Conservation (phyloP, 495 filamentous ascomycete genomes). For the Echria macrotheca region DNA sequence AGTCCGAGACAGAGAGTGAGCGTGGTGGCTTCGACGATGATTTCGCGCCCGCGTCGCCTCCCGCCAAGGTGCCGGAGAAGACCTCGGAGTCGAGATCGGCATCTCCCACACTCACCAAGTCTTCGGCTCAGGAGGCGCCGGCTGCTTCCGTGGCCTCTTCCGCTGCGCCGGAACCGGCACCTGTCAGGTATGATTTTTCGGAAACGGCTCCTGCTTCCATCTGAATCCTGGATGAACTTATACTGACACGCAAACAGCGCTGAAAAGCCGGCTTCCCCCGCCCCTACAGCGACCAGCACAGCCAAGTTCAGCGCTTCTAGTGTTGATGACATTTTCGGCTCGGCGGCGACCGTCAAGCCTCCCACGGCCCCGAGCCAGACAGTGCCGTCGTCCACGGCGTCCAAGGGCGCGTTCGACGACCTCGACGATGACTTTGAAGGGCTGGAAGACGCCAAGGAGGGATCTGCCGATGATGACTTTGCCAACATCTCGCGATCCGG, state of each 20-base stretch:
- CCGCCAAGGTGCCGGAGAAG: constrained; percentile 32
- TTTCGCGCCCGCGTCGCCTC: constrained; percentile 70
- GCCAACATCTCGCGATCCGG: constrained; percentile 53
- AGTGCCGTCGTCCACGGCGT: constrained; percentile 21
- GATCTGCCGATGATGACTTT: constrained; percentile 85
- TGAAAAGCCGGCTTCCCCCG: constrained; percentile 25
- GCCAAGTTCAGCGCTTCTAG: constrained; percentile 17
- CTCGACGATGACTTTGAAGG: constrained; percentile 89
- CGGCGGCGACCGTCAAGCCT: constrained; percentile 7
- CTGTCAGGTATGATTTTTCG: constrained; percentile 23
- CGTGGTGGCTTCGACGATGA: constrained; percentile 85
- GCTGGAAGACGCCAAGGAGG: constrained; percentile 83
- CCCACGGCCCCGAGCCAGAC: constrained; percentile 9
- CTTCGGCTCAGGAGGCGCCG: constrained; percentile 8
- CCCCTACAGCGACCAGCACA: constrained; percentile 12
- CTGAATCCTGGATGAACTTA: too few species aligned
- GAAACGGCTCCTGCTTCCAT: too few species aligned
- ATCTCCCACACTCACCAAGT: constrained; percentile 22
- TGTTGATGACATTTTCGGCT: constrained; percentile 32
- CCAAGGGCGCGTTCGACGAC: constrained; percentile 54
- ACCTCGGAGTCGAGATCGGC: constrained; percentile 20
- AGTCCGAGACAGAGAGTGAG: constrained; percentile 68
- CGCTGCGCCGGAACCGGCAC: constrained; percentile 18
- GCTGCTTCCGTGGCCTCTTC: constrained; percentile 11
- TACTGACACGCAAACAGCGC: constrained; percentile 7